Evolutionary conservation across 1,284 basidiomycete genomes (phyloP), one percentile per base, ranked within the genome.

Genomic region (Ceratobasidium sp.): DNA sequence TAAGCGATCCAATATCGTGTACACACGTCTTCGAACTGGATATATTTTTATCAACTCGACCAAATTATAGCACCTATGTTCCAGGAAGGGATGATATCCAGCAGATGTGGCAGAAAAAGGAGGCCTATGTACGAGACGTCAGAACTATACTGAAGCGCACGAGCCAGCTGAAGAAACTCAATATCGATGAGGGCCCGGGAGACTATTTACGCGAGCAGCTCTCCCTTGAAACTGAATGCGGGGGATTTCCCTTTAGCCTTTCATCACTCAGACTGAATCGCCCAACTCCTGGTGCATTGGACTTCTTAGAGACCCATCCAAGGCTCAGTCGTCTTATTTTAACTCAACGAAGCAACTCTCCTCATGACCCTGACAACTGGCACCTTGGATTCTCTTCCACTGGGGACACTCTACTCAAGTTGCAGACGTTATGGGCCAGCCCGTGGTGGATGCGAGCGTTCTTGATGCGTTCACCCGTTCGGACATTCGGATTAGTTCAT

Each of bases 51-150:
- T 67, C 64, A 2, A 35, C 42, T 31, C 13, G 64, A 15, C 22
- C 47, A 12, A 29, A 22, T 4, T 25, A 32, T 17, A 32, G 29
- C n/a, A 25, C 52, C 7, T 67, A 67, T 20, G 52, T 67, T 15
- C 64, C 64, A 32, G 64, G 64, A 20, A 54, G 50, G 40, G 64
- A 67, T 32, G 64, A 67, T 31, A 40, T 67, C 27, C 40, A 35
- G 29, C 40, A 55, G 10, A 12, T 67, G 52, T 67, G 64, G 64
- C 40, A 52, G 38, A 50, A 67, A 42, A 38, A 52, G 38, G 17
- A 67, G n/a, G 52, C 54, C 6, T 67, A 43, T 17, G 38, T 55
- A 7, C 40, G 20, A 17, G 52, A 52, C 27, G 38, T 55, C 32
- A n/a, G 27, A 4, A 43, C 22, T 15, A 40, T 67, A 17, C 29